Evolutionary conservation across 2,329 filamentous ascomycete species (phyloP).

Genomic region (Fusarium sp.): DNA sequence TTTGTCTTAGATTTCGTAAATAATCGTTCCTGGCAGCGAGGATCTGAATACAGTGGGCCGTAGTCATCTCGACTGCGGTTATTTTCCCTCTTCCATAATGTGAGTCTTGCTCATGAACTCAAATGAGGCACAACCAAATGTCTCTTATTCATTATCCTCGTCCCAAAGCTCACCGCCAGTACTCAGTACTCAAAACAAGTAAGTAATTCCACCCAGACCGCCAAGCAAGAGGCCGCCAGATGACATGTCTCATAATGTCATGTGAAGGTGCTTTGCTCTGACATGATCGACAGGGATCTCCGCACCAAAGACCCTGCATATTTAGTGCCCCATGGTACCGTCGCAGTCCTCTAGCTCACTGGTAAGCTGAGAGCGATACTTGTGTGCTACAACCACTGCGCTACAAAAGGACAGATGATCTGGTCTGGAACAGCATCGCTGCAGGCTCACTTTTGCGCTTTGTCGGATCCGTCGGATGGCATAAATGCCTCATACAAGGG

Average conservation of each 20-base stretch:
- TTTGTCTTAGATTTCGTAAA: not conserved
- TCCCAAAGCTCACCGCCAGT: not conserved
- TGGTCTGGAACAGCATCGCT: constrained; percentile 21
- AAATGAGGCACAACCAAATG: not conserved
- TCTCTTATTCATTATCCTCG: fast-evolving
- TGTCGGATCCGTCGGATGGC: not conserved
- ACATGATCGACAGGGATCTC: constrained; percentile 13
- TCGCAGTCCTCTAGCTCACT: constrained; percentile 8
- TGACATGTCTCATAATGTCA: not conserved
- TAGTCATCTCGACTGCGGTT: too few relatives aligned
- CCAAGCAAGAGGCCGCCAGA: not conserved
- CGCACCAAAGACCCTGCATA: constrained; percentile 14
- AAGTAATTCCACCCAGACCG: not conserved
- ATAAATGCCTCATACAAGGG: constrained; percentile 15
- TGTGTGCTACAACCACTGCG: constrained; percentile 15
- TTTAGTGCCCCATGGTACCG: constrained; percentile 14
- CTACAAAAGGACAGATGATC: constrained; percentile 26
- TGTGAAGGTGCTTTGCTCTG: not conserved
- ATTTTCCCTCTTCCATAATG: not conserved
- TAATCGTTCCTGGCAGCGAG: not conserved
- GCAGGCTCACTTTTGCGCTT: not conserved
- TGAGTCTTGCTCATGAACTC: not conserved
- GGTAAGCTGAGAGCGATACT: constrained; percentile 11
- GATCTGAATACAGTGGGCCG: not conserved
- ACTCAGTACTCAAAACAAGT: too few relatives aligned